phyloP scores from a whole-genome alignment of 2,329 filamentous ascomycete genomes.

The Verticillium klebahnii region DNA sequence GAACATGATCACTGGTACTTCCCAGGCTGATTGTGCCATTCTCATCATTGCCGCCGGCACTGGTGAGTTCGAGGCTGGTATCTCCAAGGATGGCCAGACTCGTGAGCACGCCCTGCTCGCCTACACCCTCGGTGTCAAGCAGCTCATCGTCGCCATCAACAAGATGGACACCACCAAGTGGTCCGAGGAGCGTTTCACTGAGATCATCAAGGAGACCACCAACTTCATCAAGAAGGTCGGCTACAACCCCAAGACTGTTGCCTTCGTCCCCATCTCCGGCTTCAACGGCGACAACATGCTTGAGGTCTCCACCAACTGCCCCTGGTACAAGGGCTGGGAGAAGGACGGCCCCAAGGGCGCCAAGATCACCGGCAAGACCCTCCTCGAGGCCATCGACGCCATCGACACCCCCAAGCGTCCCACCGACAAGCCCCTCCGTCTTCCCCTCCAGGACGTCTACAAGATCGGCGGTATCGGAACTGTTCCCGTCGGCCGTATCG shows the following conservation, averaged over 20 bases:
- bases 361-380: constrained; percentile 91
- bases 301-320: constrained; percentile 80
- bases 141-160: constrained; percentile 99
- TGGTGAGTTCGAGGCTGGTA: constrained; percentile 99
- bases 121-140: constrained; percentile 99
- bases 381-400: constrained; percentile 96
- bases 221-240: constrained; percentile 99
- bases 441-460: constrained; percentile 99
- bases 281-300: constrained; percentile 99
- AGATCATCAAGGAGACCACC: constrained; percentile 99
- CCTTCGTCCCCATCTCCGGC: constrained; percentile 99
- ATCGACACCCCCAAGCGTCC: constrained; percentile 92
- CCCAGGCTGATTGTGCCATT: constrained; percentile 98
- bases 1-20: constrained; percentile 99
- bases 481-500: constrained; percentile 99
- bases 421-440: constrained; percentile 98
- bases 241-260: constrained; percentile 98
- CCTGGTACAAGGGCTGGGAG: constrained; percentile 99
- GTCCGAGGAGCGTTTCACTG: constrained; percentile 92
- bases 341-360: constrained; percentile 85
- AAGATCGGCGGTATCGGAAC: constrained; percentile 99
- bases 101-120: constrained; percentile 99
- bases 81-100: constrained; percentile 99
- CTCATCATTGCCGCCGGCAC: constrained; percentile 99
- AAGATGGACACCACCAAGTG: constrained; percentile 99